These are phyloP conservation scores for Posidonia oceanica DNA, from an alignment of 116 monocot species.

Conservation along the genomic window DNA sequence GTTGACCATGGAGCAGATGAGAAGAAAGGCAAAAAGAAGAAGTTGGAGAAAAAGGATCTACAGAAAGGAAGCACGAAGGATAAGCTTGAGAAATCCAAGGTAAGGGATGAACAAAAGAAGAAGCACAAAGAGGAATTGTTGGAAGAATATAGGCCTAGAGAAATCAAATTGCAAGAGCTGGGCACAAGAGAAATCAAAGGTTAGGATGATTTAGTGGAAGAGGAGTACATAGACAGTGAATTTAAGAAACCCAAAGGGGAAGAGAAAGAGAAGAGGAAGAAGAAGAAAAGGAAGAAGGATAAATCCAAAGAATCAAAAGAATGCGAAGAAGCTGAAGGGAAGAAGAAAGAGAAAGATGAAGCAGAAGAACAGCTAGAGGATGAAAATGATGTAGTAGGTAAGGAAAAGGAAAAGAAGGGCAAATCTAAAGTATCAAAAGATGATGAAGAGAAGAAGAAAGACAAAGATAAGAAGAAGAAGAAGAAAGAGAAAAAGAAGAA, in stretches of 20 bases:
- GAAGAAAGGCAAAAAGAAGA: neutral
- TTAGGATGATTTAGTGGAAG: neutral
- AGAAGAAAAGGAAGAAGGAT: too few species aligned
- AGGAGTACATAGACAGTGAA: too few species aligned
- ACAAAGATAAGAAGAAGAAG: conserved; percentile 1
- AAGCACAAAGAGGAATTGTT: neutral
- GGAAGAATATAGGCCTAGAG: neutral
- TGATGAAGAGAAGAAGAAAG: neutral
- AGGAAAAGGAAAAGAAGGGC: neutral
- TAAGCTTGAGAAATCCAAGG: neutral
- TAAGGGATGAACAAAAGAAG: neutral
- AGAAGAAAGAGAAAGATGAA: too few species aligned
- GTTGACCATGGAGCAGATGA: neutral
- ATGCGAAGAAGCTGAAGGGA: too few species aligned
- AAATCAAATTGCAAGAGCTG: neutral
- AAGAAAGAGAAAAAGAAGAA: conserved; percentile 1
- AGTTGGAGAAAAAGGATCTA: neutral
- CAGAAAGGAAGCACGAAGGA: neutral
- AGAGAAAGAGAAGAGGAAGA: too few species aligned
- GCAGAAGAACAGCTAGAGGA: too few species aligned
- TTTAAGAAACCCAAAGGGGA: too few species aligned
- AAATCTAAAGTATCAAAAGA: neutral
- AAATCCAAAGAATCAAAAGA: too few species aligned
- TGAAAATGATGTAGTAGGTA: too few species aligned
- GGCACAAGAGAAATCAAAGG: neutral